These are phyloP conservation scores for Mesostigma viride DNA, from an alignment of 139 green algal genomes.

Conservation along the genomic window DNA sequence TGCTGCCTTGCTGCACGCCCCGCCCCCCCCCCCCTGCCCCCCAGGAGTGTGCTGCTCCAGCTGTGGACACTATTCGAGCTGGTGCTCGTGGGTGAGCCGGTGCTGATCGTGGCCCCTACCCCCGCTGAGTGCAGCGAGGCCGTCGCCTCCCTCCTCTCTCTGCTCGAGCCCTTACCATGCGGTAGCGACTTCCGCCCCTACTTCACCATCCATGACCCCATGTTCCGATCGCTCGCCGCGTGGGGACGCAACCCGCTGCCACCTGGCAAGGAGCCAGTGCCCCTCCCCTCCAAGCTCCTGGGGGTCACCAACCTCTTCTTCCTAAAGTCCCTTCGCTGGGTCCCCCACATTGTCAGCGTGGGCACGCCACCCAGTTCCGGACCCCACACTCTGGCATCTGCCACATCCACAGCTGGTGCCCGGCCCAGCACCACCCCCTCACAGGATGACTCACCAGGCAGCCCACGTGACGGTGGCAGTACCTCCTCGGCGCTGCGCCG, in stretches of 20 bases:
- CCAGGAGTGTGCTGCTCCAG: constrained; percentile 26
- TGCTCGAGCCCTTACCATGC: constrained; percentile 70
- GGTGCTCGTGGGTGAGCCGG: constrained; percentile 55
- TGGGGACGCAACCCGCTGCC: not conserved
- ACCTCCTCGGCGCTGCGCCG: too few relatives aligned
- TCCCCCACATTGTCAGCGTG: constrained; percentile 33
- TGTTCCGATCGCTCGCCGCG: constrained; percentile 47
- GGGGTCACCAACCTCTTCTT: constrained; percentile 85
- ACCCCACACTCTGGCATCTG: constrained; percentile 21
- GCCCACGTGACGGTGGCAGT: too few relatives aligned
- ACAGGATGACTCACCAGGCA: constrained; percentile 3
- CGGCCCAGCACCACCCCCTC: constrained; percentile 30
- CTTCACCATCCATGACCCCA: constrained; percentile 81
- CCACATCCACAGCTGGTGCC: constrained; percentile 19
- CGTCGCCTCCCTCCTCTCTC: constrained; percentile 56
- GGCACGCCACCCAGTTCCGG: constrained; percentile 31
- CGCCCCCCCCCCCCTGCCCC: not conserved
- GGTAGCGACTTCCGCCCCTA: constrained; percentile 70
- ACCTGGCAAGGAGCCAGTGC: not conserved
- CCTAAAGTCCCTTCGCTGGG: constrained; percentile 49
- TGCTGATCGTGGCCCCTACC: constrained; percentile 61
- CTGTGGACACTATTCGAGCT: constrained; percentile 80
- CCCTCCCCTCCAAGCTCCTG: constrained; percentile 51
- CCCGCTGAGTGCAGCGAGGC: constrained; percentile 49
- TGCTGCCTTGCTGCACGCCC: too few relatives aligned